Evolutionary conservation across 148 eudicot species (phyloP).

Genomic region (Chenopodium quinoa): DNA sequence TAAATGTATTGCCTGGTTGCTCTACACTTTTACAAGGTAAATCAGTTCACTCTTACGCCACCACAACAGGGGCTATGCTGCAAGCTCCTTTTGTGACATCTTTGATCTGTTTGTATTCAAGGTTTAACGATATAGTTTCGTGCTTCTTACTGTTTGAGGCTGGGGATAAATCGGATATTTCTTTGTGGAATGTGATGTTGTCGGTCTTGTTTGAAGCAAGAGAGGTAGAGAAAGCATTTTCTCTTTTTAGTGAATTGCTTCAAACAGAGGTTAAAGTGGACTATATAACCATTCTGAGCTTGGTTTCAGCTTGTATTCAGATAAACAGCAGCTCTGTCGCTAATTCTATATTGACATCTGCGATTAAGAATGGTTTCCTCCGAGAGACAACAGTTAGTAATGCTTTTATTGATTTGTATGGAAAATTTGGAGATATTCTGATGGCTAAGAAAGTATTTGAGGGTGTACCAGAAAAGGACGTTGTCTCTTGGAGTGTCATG

Average conservation of each 20-base stretch:
- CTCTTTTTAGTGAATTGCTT: slow-evolving; percentile 40
- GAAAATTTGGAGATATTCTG: slow-evolving; percentile 49
- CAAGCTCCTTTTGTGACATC: slow-evolving; percentile 63
- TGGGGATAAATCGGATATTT: slow-evolving; percentile 42
- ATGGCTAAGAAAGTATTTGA: slow-evolving; percentile 51
- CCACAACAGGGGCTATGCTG: slow-evolving; percentile 26
- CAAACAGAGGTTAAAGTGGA: slow-evolving; percentile 39
- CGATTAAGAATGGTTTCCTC: slow-evolving; percentile 43
- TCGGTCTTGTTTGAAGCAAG: slow-evolving; percentile 43
- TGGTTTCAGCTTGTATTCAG: slow-evolving; percentile 46
- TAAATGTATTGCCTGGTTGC: slow-evolving; percentile 48
- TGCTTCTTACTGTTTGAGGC: slow-evolving; percentile 44
- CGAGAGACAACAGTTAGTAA: slow-evolving; percentile 41
- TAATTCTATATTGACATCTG: slow-evolving; percentile 36
- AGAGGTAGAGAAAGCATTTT: slow-evolving; percentile 29
- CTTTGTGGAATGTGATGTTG: slow-evolving; percentile 63
- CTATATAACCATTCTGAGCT: slow-evolving; percentile 47
- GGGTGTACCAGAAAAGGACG: slow-evolving; percentile 35
- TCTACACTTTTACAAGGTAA: slow-evolving; percentile 42
- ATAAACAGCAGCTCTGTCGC: slow-evolving; percentile 32
- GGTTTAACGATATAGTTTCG: slow-evolving; percentile 36
- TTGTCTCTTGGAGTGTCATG: slow-evolving; percentile 58
- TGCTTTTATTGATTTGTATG: slow-evolving; percentile 45
- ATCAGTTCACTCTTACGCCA: slow-evolving; percentile 51
- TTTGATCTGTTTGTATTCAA: slow-evolving; percentile 62